A percentile compares a stretch with the other conserved stretches of the same genome.
Conservation (phyloP, 1,139 yeast species). For the Pneumocystis oryctolagi region DNA sequence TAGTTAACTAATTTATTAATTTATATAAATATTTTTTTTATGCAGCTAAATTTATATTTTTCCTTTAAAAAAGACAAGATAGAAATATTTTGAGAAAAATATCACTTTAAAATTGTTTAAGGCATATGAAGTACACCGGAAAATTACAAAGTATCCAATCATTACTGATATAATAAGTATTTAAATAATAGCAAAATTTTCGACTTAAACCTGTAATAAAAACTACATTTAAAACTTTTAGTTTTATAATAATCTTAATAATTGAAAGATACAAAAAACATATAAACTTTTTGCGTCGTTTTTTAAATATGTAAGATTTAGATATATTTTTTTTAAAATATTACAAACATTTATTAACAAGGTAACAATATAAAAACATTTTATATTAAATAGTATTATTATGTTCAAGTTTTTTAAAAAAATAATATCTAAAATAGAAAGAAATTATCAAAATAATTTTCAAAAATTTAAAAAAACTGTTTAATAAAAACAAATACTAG, state of each 20-base stretch:
- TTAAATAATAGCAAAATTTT: too few species aligned
- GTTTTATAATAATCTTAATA: background rate
- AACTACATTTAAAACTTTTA: background rate
- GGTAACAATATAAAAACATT: too few species aligned
- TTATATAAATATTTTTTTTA: background rate
- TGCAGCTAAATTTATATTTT: background rate
- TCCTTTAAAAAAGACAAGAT: background rate
- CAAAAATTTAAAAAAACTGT: too few species aligned
- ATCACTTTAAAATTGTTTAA: background rate
- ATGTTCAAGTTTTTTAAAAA: too few species aligned
- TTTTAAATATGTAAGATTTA: background rate
- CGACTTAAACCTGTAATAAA: too few species aligned
- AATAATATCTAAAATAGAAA: too few species aligned
- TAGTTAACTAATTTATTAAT: background rate
- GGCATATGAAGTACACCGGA: too few species aligned
- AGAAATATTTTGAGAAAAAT: background rate
- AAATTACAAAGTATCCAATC: too few species aligned
- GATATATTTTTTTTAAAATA: background rate
- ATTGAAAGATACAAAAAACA: background rate
- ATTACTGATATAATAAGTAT: too few species aligned
- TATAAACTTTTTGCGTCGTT: background rate
- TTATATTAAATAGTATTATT: too few species aligned
- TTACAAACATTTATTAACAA: background rate
- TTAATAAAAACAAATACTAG: too few species aligned
- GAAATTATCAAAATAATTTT: too few species aligned